Base-by-base conservation (phyloP, 305 asterid genomes). In the Fraxinus greggii region DNA sequence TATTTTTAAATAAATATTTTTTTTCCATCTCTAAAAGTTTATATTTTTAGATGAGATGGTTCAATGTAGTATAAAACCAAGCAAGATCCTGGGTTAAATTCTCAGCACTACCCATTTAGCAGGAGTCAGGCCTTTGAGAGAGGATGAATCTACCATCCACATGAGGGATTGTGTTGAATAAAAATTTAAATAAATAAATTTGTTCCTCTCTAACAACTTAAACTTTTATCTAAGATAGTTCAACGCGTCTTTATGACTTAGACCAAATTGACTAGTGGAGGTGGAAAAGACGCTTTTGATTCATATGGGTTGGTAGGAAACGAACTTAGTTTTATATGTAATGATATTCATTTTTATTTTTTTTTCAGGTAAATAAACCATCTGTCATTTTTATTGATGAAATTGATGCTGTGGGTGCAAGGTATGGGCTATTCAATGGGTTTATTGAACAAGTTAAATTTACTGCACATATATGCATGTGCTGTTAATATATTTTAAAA, bases 321-420 rank as follows among this genome's bases (percentile, higher is more conserved):
- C 15, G 28, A 7, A 23, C 31, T 21, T 59, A 54, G 21, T 40
- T 73, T 19, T 65, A 74, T 79, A 32, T 77, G 19, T 78, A 75
- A 61, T 77, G 36, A 63, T 75, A n/a, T 79, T 24, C 31, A 0
- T 7, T 8, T 38, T 1, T 13, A 87, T 42, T 76, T 74, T 48
- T 83, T 88, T 86, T 84, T 24, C 93, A 96, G 99, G 98, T 94
- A 35, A 94, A 94, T 84, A 94, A 82, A 86, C 99, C 99, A 84
- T 90, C 99, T 1, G 98, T 96, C 89, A 94, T 96, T 86, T 96
- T 96, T 84, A 91, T 96, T 78, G 99, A 96, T 83, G 99, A 96
- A 91, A 96, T 96, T 80, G 98, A 96, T 90, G 99, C 99, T 23
- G 88, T 94, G 85, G 98, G 97, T 13, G 91, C 98, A 86, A 93